These are phyloP conservation scores for Torulaspora maleeae DNA, from an alignment of 805 yeast species.

Conservation along the genomic window DNA sequence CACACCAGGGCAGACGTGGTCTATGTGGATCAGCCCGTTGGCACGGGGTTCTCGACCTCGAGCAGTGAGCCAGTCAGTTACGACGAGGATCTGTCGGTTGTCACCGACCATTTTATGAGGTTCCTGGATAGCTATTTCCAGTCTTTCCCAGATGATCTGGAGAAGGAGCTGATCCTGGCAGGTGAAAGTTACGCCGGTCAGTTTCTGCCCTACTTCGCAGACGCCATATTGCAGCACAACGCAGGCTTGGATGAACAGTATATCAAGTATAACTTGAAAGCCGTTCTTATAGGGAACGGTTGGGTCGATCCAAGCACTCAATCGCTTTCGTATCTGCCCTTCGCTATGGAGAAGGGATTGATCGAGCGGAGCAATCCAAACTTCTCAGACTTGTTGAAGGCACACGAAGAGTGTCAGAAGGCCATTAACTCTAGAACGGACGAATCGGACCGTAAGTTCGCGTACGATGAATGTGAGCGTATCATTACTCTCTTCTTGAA, in stretches of 20 bases:
- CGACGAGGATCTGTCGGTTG: constrained; percentile 50
- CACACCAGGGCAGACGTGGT: constrained; percentile 69
- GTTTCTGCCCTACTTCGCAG: constrained; percentile 84
- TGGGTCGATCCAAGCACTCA: constrained; percentile 90
- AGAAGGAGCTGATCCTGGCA: constrained; percentile 67
- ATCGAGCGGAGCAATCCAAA: constrained; percentile 40
- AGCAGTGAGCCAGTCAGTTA: constrained; percentile 39
- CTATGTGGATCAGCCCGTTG: constrained; percentile 91
- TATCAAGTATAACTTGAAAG: constrained; percentile 45
- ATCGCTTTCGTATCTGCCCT: constrained; percentile 74
- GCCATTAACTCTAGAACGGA: constrained; percentile 37
- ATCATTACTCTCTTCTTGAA: constrained; percentile 34
- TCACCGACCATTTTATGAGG: constrained; percentile 55
- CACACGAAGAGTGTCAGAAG: constrained; percentile 60
- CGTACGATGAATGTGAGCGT: constrained; percentile 43
- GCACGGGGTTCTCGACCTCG: constrained; percentile 81
- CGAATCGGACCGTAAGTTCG: constrained; percentile 22
- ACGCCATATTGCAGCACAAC: constrained; percentile 51
- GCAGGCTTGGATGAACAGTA: constrained; percentile 21
- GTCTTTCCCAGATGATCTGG: constrained; percentile 65
- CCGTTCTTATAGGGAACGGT: constrained; percentile 83
- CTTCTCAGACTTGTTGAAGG: constrained; percentile 41
- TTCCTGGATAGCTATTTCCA: constrained; percentile 65
- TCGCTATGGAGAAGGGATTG: constrained; percentile 54
- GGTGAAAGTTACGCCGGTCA: constrained; percentile 99